Evolutionary conservation across 2,329 filamentous ascomycete genomes (phyloP), one percentile per base, ranked within the genome.

Genomic region (Keithomyces neogunnii): DNA sequence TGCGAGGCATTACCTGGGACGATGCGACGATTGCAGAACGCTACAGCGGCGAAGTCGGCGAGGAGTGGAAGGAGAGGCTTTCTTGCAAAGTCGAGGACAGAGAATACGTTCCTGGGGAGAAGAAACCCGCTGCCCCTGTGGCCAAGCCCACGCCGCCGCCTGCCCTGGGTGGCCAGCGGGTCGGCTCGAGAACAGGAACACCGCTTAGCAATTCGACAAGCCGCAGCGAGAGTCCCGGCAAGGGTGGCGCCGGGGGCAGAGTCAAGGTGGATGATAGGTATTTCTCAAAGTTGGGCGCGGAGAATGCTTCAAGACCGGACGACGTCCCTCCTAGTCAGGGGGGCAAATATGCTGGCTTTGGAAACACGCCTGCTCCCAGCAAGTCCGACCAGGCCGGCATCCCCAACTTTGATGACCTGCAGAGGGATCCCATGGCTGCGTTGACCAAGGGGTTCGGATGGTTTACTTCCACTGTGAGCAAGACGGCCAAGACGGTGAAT

Each of bases 31-130:
- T 96, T 58, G 85, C 89, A 54, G 90, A 96, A 68, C 77, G 92
- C 51, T 97, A 97, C 66, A 85, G 90, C 55, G 88, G 88, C 51
- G 89, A 93, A 57, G 88, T 86, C 0, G 92, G 91, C 51, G 92
- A 96, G 69, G 92, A 96, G 72, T 97, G 86, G 83, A 96, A 96
- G 70, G 91, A 96, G 67, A 80, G 90, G 55, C 69, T 97, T 57
- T 84, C 83, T 35, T 88, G 88, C 61, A 92, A 93, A 73, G 88
- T 95, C 5, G 93, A 97, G 68, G 88, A 87, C 10, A 79, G 79
- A 53, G 89, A 95, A 59, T 97, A 95, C 64, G 87, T 93, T 2
- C 85, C 85, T 13, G 82, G 80, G 6, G 79, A 85, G 66, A 85
- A 84, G 67, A 77, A 75, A 65, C 64, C 69, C 29, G 60, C 62